Percentiles rank a stretch among this genome's conserved stretches.
These are phyloP conservation scores for Leccinum truebloodii DNA, from an alignment of 768 basidiomycete species.

Conservation along the genomic window DNA sequence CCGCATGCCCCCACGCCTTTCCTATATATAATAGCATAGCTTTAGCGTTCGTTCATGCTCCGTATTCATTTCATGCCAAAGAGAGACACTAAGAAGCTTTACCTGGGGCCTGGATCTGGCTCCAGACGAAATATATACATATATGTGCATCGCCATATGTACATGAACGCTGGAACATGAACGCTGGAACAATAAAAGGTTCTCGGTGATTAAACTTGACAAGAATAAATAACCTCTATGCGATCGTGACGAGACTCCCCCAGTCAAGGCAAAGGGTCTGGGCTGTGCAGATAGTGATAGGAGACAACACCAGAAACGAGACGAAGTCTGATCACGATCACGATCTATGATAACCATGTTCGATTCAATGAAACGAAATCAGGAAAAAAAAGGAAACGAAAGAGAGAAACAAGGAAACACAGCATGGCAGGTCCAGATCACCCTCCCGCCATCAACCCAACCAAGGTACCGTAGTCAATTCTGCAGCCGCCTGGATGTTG, in stretches of 20 bases:
- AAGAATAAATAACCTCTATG: not conserved
- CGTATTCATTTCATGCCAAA: not conserved
- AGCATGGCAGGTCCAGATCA: conserved; percentile 4
- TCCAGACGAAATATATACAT: not conserved
- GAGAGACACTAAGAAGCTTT: not conserved
- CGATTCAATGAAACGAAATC: not conserved
- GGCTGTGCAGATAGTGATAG: not conserved
- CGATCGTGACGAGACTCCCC: not conserved
- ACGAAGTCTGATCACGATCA: not conserved
- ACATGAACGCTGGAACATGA: conserved; percentile 7
- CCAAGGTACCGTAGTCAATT: not conserved
- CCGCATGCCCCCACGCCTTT: not conserved
- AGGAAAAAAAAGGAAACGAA: not conserved
- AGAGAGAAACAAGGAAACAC: conserved; percentile 3
- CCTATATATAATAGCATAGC: not conserved
- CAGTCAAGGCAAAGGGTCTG: not conserved
- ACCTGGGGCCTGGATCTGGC: not conserved
- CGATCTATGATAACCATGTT: not conserved
- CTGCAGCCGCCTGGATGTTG: not conserved
- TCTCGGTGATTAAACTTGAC: conserved; percentile 22
- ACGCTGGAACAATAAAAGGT: not conserved
- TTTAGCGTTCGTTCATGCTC: not conserved
- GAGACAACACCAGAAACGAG: not conserved
- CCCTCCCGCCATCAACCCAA: not conserved
- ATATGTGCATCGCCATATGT: conserved; percentile 4